Evolutionary conservation across 345 rosid genomes (phyloP).

Genomic region (Aurinia saxatilis): DNA sequence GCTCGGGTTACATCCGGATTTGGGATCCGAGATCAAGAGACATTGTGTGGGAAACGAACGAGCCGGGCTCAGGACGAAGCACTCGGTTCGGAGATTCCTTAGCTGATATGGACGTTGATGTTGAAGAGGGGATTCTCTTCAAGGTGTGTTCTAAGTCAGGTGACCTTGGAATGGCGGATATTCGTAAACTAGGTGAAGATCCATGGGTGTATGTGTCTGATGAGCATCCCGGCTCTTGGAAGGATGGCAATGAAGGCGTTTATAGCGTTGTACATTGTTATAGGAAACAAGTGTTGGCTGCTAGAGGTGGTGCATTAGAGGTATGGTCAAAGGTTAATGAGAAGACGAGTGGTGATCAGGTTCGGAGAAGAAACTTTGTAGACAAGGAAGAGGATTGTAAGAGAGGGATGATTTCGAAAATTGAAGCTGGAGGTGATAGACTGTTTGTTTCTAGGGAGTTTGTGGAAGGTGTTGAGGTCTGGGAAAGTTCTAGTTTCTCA

Average conservation of each 20-base stretch:
- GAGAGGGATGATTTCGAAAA: slow-evolving; percentile 60
- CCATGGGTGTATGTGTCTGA: slow-evolving; percentile 74
- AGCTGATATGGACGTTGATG: slow-evolving; percentile 69
- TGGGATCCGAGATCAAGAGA: slow-evolving; percentile 71
- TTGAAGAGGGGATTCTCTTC: slow-evolving; percentile 43
- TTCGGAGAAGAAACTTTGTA: slow-evolving; percentile 60
- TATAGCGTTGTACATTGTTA: slow-evolving; percentile 54
- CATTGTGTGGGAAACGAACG: slow-evolving; percentile 82
- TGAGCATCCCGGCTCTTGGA: slow-evolving; percentile 47
- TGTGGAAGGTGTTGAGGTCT: slow-evolving; percentile 84
- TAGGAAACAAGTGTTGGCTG: slow-evolving; percentile 66
- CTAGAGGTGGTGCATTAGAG: slow-evolving; percentile 65
- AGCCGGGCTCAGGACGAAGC: slow-evolving; percentile 93
- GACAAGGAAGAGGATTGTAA: slow-evolving; percentile 53
- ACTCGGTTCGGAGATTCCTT: slow-evolving; percentile 83
- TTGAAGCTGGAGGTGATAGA: slow-evolving; percentile 81
- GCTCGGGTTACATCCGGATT: slow-evolving; percentile 68
- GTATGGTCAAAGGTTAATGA: slow-evolving; percentile 66
- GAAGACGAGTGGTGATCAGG: slow-evolving; percentile 9
- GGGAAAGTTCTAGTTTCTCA: slow-evolving; percentile 60
- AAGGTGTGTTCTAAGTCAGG: slow-evolving; percentile 89
- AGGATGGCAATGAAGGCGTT: slow-evolving; percentile 20
- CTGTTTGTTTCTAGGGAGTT: slow-evolving; percentile 64
- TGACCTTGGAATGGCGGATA: slow-evolving; percentile 76
- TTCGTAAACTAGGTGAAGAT: slow-evolving; percentile 73